Base-by-base conservation (phyloP, 768 basidiomycete genomes). In the Pleurotus tuber-regium region DNA sequence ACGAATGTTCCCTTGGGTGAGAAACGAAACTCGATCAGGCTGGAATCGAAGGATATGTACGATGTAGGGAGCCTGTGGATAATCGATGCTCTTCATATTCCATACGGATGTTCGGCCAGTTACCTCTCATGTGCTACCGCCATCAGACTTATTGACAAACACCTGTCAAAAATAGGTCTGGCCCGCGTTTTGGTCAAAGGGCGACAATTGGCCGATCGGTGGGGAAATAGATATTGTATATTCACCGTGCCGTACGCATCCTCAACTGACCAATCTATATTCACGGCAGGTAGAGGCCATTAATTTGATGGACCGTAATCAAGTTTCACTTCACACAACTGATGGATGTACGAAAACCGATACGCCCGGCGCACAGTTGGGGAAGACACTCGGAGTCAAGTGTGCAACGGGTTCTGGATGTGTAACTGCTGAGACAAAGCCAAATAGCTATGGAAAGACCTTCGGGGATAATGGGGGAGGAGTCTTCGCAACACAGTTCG, bases 401-500 rank as follows among this genome's bases (percentile, higher is more conserved):
- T 88, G 86, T 61, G 78, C 16, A 78, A 75, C 60, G 60, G 66
- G 87, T 56, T 65, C 79, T 31, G 90, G 90, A 2, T 92, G 90
- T 60, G 72, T 81, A 25, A 76, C 84, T 19, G 68, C 71, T 14
- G 80, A 85, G 56, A 75, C 81, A 0, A 75, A 71, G 24, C 60
- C 76, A 1, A 66, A 67, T 2, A 84, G 82, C 12, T 91, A 84
- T 54, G 89, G 89, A 14, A 71, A 75, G 10, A 81, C 70, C 2
- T 92, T 92, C 60, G 84, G 84, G 1, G 65, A 68, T 3, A 76
- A 73, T 2, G 80, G 82, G 7, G 90, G 91, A 24, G 91, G 91
- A 11, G 77, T 88, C 9, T 92, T 78, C 55, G 82, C 88, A 16
- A 87, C 88, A 1, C 87, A 90, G 63, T 82, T 84, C 53, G 84